These are phyloP conservation scores for Globisporangium polare DNA, from an alignment of 352 stramenopile species.

Conservation along the genomic window DNA sequence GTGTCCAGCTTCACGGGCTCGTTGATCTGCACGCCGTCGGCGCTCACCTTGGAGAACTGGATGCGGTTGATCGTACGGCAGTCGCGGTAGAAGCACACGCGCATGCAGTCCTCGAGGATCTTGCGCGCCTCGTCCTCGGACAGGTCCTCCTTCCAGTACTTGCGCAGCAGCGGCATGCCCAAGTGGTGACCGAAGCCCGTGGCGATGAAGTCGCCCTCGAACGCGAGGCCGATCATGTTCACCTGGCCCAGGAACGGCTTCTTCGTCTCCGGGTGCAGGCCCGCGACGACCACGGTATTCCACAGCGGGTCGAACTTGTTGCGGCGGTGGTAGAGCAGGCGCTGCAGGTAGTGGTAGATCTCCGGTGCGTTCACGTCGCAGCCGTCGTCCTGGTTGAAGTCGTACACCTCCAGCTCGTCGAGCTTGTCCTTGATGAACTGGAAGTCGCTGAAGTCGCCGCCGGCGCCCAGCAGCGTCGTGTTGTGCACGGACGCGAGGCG, in stretches of 20 bases:
- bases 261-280: constrained; percentile 86
- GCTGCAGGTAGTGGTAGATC: constrained; percentile 96
- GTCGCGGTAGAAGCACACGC: constrained; percentile 98
- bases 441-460: constrained; percentile 98
- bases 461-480: constrained; percentile 93
- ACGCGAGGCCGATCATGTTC: constrained; percentile 97
- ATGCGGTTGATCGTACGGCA: constrained; percentile 98
- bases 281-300: constrained; percentile 98
- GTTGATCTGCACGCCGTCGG: constrained; percentile 83
- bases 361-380: constrained; percentile 93
- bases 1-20: constrained; percentile 96
- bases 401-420: constrained; percentile 91
- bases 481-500: constrained; percentile 85
- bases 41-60: constrained; percentile 95
- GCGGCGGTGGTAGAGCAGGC: constrained; percentile 97
- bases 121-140: constrained; percentile 91
- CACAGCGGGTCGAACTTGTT: constrained; percentile 99
- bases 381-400: constrained; percentile 95
- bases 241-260: constrained; percentile 95
- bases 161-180: constrained; percentile 95
- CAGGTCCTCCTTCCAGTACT: constrained; percentile 93
- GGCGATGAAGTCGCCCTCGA: constrained; percentile 95
- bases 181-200: constrained; percentile 98
- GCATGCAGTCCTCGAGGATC: constrained; percentile 97
- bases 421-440: constrained; percentile 95